These are phyloP conservation scores for Plectosphaerella sp. DNA, from an alignment of 2,329 filamentous ascomycete genomes.

Conservation along the genomic window DNA sequence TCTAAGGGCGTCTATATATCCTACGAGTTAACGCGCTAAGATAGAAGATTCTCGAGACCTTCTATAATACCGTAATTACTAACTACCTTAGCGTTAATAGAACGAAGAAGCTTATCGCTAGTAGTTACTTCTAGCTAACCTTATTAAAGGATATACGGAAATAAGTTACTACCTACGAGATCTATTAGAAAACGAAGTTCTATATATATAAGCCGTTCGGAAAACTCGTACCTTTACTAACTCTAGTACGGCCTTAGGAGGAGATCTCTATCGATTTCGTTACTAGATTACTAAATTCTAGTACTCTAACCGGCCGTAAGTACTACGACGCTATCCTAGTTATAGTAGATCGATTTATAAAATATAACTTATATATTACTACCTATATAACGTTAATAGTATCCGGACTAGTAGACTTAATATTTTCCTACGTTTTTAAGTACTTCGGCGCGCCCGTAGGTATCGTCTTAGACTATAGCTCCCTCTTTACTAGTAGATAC, in stretches of 20 bases:
- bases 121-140: no score
- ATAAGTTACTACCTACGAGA: no score
- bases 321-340: background rate
- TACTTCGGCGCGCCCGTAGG: background rate
- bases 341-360: background rate
- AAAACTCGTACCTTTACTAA: background rate
- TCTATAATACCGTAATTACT: no score
- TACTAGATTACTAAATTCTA: background rate
- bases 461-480: no score
- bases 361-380: background rate
- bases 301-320: background rate
- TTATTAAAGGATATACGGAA: no score
- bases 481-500: background rate
- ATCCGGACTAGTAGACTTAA: background rate
- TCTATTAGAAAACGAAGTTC: no score
- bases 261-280: background rate
- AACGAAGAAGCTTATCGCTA: no score
- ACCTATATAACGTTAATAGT: background rate
- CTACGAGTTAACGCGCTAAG: no score
- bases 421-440: slow-evolving; percentile 1
- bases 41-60: no score
- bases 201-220: no score
- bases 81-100: no score
- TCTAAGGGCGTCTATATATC: no score
- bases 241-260: background rate